Evolutionary conservation across 225 moss, liverwort and hornwort genomes (phyloP).

Genomic region (Pleurozium schreberi): DNA sequence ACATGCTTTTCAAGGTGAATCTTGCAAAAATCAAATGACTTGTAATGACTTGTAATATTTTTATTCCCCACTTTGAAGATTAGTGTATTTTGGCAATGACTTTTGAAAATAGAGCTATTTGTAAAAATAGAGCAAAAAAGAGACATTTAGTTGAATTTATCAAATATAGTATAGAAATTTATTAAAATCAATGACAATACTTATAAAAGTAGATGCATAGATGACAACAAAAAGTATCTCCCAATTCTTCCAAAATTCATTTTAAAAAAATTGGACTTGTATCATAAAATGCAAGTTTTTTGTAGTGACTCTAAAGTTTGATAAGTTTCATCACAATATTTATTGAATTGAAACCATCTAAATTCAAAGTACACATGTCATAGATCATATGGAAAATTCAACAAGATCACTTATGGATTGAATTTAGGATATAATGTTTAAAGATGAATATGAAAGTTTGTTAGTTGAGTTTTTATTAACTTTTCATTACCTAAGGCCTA

Average conservation of each 20-base stretch:
- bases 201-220: background rate
- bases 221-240: too few relatives aligned
- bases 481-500: too few relatives aligned
- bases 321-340: background rate
- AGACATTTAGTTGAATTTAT: background rate
- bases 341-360: background rate
- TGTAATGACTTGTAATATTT: background rate
- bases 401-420: background rate
- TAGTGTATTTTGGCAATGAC: background rate
- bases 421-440: background rate
- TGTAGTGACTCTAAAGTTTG: background rate
- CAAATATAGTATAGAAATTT: background rate
- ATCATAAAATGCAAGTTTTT: too few relatives aligned
- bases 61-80: background rate
- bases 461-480: too few relatives aligned
- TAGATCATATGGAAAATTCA: background rate
- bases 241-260: too few relatives aligned
- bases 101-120: background rate
- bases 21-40: background rate
- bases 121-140: background rate
- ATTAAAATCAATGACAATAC: background rate
- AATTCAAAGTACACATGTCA: fast-evolving
- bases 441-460: too few relatives aligned
- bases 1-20: background rate
- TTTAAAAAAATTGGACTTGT: too few relatives aligned